These are phyloP conservation scores for Russula foetens DNA, from an alignment of 768 basidiomycete species.

Conservation along the genomic window DNA sequence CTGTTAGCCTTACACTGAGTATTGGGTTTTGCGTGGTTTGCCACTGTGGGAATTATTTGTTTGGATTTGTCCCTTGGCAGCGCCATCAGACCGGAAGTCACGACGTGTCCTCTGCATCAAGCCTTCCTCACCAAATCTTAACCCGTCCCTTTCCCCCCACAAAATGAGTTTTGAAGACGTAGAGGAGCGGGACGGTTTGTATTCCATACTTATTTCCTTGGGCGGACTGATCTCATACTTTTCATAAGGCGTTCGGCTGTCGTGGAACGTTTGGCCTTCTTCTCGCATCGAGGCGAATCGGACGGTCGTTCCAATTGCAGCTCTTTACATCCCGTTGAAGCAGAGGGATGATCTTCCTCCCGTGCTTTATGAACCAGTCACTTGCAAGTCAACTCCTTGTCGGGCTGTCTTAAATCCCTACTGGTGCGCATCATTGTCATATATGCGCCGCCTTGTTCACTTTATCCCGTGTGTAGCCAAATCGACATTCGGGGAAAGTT, in stretches of 20 bases:
- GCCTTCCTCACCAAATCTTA: neutral
- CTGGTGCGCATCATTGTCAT: slow-evolving; percentile 49
- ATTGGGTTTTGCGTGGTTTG: no score
- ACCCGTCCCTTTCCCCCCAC: neutral
- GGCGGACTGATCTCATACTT: neutral
- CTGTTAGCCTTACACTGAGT: no score
- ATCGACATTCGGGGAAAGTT: slow-evolving; percentile 98
- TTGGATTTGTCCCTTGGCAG: neutral
- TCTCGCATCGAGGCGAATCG: slow-evolving; percentile 97
- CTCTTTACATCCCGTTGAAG: slow-evolving; percentile 94
- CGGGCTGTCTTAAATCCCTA: slow-evolving; percentile 96
- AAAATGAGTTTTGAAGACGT: slow-evolving; percentile 85
- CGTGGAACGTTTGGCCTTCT: slow-evolving; percentile 99
- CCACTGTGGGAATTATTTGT: slow-evolving; percentile 1
- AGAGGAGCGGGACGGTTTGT: slow-evolving; percentile 89
- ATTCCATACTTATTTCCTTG: neutral
- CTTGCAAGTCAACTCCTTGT: slow-evolving; percentile 90
- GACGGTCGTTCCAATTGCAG: slow-evolving; percentile 97
- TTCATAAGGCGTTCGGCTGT: slow-evolving; percentile 74
- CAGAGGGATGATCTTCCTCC: slow-evolving; percentile 90
- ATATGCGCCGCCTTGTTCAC: slow-evolving; percentile 6
- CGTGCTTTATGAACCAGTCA: slow-evolving; percentile 95
- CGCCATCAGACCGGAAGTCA: neutral
- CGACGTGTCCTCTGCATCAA: slow-evolving; percentile 17
- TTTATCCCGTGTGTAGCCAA: slow-evolving; percentile 49